A percentile compares a stretch with the other conserved stretches of the same genome.
Conservation (phyloP, 2,329 filamentous ascomycete genomes). For the Aspergillus texensis region DNA sequence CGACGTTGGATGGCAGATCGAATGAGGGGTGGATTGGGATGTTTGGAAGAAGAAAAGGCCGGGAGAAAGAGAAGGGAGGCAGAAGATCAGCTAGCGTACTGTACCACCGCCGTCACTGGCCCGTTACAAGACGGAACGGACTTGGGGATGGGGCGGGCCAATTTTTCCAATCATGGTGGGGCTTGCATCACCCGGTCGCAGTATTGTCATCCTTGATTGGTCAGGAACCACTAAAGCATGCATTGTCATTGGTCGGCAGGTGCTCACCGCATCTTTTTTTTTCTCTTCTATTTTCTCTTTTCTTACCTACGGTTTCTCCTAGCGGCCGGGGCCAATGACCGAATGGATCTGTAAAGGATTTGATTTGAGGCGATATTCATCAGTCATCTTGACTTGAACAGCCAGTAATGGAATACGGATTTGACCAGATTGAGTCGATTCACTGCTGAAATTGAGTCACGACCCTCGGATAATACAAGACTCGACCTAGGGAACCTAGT, state of each 20-base stretch:
- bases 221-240: constrained; percentile 13
- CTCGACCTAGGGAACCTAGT: neutral
- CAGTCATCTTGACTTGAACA: neutral
- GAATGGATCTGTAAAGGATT: constrained; percentile 8
- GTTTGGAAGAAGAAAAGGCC: constrained; percentile 23
- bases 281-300: constrained; percentile 14
- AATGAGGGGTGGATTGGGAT: constrained; percentile 23
- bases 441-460: neutral
- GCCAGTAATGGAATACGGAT: neutral
- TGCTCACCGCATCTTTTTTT: constrained; percentile 39
- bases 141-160: constrained; percentile 25
- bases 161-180: constrained; percentile 32
- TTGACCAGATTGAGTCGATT: neutral
- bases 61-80: constrained; percentile 23
- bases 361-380: constrained; percentile 12
- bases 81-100: constrained; percentile 8
- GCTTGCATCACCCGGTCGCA: constrained; percentile 20
- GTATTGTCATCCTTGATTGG: constrained; percentile 26
- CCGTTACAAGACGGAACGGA: constrained; percentile 20
- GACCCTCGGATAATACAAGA: neutral
- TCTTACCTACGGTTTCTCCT: constrained; percentile 1
- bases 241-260: constrained; percentile 28
- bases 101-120: constrained; percentile 11
- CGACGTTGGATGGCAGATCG: constrained; percentile 17
- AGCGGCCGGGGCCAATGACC: constrained; percentile 16